Evolutionary conservation across 208 protist genomes (phyloP), one percentile per base, ranked within the genome.

Genomic region (Trypanosoma theileri): DNA sequence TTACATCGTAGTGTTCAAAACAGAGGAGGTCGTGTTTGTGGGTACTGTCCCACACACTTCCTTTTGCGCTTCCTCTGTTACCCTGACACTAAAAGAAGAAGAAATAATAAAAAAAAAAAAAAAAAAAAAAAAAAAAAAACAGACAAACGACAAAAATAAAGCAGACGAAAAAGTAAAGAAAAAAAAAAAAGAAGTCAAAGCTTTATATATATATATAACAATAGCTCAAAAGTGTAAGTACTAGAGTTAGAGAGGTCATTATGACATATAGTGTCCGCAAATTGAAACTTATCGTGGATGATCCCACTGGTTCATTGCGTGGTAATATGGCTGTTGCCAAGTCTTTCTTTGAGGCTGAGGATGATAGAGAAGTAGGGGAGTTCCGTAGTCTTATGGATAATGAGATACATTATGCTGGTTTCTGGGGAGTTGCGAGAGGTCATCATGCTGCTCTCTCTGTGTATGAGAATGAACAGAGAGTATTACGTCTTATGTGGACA

Each of bases 211-310:
- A 3, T 14, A 48, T 14, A 48, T 14, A 48, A 48, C 16, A 48
- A 48, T 11, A 48, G 9, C 10, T 48, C 10, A 48, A 48, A n/a
- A n/a, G 44, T 3, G 44, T 3, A 48, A 11, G 44, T n/a, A 48
- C 16, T 11, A 48, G 44, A 21, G 44, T 56, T 4, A 46, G n/a
- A 51, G n/a, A 57, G 19, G 4, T 41, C 26, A 41, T n/a, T 13
- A 93, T 95, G 87, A 83, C 90, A 24, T 95, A 95, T 75, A 92
- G 75, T 68, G 48, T 57, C 0, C 76, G 71, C 0, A 95, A 93
- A 64, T 79, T 95, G 58, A 84, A 75, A 48, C 91, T 87, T 66
- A 86, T 92, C 45, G 76, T 93, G 40, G 90, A 95, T 50, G 85
- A 95, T 69, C 55, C 77, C 0, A 78, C 85, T 68, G 85, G 86